Percentiles rank a stretch among this genome's conserved stretches.
phyloP scores from a whole-genome alignment of 1,284 basidiomycete genomes.

The Puccinia novopanici region DNA sequence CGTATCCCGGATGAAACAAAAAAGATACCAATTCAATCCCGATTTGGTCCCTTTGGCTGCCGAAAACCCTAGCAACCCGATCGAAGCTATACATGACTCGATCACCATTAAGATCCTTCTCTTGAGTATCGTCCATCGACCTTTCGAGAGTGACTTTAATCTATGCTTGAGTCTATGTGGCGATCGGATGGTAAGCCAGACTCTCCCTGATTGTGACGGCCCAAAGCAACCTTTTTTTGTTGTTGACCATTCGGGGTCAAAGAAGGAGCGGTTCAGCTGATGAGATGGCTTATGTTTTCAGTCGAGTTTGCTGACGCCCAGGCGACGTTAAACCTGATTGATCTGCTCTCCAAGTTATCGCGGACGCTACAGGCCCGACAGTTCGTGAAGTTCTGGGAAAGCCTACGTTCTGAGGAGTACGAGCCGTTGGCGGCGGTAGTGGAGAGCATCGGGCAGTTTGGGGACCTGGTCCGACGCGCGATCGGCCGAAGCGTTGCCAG shows the following conservation, averaged over 20 bases:
- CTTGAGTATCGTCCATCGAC: constrained; percentile 45
- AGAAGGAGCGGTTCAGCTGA: neutral
- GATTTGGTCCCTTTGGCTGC: constrained; percentile 47
- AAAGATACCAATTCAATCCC: constrained; percentile 47
- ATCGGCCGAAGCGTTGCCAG: constrained; percentile 38
- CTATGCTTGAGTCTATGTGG: constrained; percentile 46
- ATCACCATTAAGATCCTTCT: constrained; percentile 47
- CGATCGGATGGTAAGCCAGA: constrained; percentile 34
- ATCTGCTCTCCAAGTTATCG: constrained; percentile 36
- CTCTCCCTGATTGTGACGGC: neutral
- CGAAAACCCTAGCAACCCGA: constrained; percentile 42
- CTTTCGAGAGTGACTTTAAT: constrained; percentile 47
- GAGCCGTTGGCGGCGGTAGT: constrained; percentile 24
- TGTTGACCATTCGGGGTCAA: too few species aligned
- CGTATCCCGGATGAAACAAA: neutral
- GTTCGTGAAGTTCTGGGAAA: constrained; percentile 27
- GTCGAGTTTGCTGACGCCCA: constrained; percentile 47
- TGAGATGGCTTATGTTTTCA: neutral
- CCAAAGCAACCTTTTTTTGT: too few species aligned
- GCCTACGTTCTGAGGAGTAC: constrained; percentile 9
- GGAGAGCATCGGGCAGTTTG: constrained; percentile 24
- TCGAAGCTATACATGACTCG: constrained; percentile 49
- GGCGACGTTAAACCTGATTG: constrained; percentile 31
- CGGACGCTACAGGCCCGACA: constrained; percentile 31
- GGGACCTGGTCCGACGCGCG: constrained; percentile 23